phyloP scores from a whole-genome alignment of 129 eudicot genomes.

The Pseudognaphalium luteoalbum region DNA sequence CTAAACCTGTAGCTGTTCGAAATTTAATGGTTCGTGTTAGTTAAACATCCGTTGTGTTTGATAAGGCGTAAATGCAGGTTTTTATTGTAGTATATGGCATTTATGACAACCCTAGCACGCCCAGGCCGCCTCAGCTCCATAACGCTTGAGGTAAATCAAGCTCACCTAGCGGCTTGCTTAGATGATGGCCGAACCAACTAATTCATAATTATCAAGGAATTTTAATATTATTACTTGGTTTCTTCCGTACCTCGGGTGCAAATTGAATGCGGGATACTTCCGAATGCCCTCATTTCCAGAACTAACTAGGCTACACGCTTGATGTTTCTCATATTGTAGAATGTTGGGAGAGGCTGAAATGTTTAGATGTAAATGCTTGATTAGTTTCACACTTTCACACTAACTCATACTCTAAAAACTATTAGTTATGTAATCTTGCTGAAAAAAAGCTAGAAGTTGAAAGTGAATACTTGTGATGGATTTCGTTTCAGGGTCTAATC shows the following conservation, averaged over 20 bases:
- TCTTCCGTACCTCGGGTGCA: neutral
- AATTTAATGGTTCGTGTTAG: neutral
- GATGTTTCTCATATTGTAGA: conserved; percentile 8
- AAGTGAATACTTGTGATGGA: neutral
- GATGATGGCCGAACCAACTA: neutral
- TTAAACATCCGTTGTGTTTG: neutral
- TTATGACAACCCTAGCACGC: neutral
- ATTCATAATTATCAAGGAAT: too few relatives aligned
- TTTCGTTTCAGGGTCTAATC: neutral
- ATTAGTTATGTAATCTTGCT: neutral
- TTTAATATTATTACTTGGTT: neutral
- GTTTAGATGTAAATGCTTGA: neutral
- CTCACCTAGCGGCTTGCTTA: neutral
- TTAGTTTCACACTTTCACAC: neutral
- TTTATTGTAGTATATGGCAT: neutral
- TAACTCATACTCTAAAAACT: neutral
- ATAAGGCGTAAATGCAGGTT: neutral
- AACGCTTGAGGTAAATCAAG: neutral
- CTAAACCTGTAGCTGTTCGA: neutral
- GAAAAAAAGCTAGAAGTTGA: neutral
- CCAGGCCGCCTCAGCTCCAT: neutral
- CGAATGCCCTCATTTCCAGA: neutral
- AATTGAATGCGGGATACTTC: neutral
- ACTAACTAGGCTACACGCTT: neutral
- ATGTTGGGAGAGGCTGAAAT: neutral